These are phyloP conservation scores for Carallia brachiata DNA, from an alignment of 345 rosid genomes.

Conservation along the genomic window DNA sequence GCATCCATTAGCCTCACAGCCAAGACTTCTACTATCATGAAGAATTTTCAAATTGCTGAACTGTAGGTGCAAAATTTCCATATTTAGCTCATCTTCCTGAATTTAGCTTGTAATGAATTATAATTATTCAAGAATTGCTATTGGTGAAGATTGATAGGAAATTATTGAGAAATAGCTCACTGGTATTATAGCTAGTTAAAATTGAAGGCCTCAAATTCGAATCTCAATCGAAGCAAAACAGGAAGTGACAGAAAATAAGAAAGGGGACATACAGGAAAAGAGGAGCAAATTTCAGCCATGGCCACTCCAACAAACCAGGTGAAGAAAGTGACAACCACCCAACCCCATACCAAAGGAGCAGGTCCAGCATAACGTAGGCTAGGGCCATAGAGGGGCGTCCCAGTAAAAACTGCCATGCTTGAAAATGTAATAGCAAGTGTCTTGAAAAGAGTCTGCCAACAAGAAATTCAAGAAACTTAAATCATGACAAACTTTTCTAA, in stretches of 20 bases:
- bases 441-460: constrained; percentile 17
- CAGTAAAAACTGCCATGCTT: constrained; percentile 23
- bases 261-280: constrained; percentile 16
- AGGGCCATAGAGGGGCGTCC: constrained; percentile 21
- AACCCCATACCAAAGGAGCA: constrained; percentile 15
- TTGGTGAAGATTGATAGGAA: too few relatives aligned
- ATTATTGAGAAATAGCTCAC: too few relatives aligned
- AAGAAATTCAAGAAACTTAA: background rate
- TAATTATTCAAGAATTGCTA: too few relatives aligned
- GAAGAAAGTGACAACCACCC: constrained; percentile 18
- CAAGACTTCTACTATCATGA: too few relatives aligned
- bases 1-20: too few relatives aligned
- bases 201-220: too few relatives aligned
- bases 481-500: background rate
- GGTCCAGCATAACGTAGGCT: constrained; percentile 24
- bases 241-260: background rate
- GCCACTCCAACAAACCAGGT: constrained; percentile 22
- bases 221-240: too few relatives aligned
- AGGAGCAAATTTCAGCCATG: constrained; percentile 24
- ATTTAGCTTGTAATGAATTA: too few relatives aligned
- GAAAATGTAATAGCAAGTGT: constrained; percentile 23
- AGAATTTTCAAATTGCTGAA: too few relatives aligned
- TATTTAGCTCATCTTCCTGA: too few relatives aligned
- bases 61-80: too few relatives aligned
- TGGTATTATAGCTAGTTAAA: too few relatives aligned